These are phyloP conservation scores for Lepidium didymum DNA, from an alignment of 345 rosid genomes.

Conservation along the genomic window DNA sequence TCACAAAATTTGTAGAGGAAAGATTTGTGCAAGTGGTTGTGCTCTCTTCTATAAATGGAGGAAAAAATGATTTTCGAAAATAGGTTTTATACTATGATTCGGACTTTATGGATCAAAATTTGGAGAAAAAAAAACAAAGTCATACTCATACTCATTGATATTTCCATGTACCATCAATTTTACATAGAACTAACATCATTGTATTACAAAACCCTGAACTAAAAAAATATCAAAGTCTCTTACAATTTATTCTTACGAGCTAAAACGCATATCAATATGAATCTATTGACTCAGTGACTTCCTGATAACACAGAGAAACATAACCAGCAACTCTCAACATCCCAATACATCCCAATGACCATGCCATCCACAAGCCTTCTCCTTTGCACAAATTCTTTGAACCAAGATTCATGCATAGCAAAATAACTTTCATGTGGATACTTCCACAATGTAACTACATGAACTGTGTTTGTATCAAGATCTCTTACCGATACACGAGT, in stretches of 20 bases:
- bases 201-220: too few relatives aligned
- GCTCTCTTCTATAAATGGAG: too few relatives aligned
- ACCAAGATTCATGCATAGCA: constrained; percentile 2
- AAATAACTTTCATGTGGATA: not conserved
- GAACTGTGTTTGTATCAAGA: constrained; percentile 12
- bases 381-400: constrained; percentile 11
- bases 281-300: not conserved
- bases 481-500: not conserved
- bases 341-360: constrained; percentile 18
- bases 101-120: too few relatives aligned
- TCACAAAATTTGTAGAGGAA: too few relatives aligned
- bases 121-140: not conserved
- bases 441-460: not conserved
- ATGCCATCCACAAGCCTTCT: constrained; percentile 14
- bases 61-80: too few relatives aligned
- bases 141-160: not conserved
- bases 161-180: not conserved
- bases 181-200: too few relatives aligned
- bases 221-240: too few relatives aligned
- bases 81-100: too few relatives aligned
- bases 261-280: not conserved
- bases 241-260: too few relatives aligned
- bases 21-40: too few relatives aligned
- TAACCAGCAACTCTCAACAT: not conserved
- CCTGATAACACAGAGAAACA: constrained; percentile 12